These are phyloP conservation scores for Fusarium sp. DNA, from an alignment of 2,329 filamentous ascomycete species.

Conservation along the genomic window DNA sequence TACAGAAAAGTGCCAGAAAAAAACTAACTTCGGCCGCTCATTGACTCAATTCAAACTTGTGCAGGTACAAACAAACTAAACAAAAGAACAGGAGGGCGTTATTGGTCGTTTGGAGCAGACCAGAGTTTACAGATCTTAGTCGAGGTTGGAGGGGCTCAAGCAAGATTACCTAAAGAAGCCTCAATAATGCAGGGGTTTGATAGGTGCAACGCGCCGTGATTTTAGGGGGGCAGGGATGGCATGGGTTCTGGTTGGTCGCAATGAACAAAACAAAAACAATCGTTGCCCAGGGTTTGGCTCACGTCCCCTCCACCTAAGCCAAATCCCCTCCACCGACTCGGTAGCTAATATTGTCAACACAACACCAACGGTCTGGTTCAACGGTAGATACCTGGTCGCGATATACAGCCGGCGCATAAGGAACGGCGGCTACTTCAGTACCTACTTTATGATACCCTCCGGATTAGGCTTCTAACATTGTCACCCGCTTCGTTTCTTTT, in stretches of 20 bases:
- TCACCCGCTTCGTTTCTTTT: slow-evolving; percentile 23
- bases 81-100: slow-evolving; percentile 14
- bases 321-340: slow-evolving; percentile 35
- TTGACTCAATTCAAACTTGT: neutral
- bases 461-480: slow-evolving; percentile 23
- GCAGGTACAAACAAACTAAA: slow-evolving; percentile 5
- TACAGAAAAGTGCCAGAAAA: neutral
- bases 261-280: slow-evolving; percentile 55
- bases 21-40: neutral
- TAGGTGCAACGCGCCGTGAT: slow-evolving; percentile 36
- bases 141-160: slow-evolving; percentile 43
- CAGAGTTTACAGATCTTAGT: slow-evolving; percentile 16
- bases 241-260: slow-evolving; percentile 42
- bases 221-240: slow-evolving; percentile 48
- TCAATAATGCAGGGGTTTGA: slow-evolving; percentile 42
- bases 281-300: slow-evolving; percentile 44
- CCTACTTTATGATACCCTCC: slow-evolving; percentile 29
- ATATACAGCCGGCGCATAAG: slow-evolving; percentile 13
- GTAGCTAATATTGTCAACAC: slow-evolving; percentile 27
- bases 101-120: slow-evolving; percentile 18
- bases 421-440: slow-evolving; percentile 10
- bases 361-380: slow-evolving; percentile 36
- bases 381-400: slow-evolving; percentile 25
- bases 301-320: slow-evolving; percentile 30
- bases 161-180: slow-evolving; percentile 17